Evolutionary conservation across 2,329 filamentous ascomycete genomes (phyloP), one percentile per base, ranked within the genome.

Genomic region (Zymoseptoria tritici): DNA sequence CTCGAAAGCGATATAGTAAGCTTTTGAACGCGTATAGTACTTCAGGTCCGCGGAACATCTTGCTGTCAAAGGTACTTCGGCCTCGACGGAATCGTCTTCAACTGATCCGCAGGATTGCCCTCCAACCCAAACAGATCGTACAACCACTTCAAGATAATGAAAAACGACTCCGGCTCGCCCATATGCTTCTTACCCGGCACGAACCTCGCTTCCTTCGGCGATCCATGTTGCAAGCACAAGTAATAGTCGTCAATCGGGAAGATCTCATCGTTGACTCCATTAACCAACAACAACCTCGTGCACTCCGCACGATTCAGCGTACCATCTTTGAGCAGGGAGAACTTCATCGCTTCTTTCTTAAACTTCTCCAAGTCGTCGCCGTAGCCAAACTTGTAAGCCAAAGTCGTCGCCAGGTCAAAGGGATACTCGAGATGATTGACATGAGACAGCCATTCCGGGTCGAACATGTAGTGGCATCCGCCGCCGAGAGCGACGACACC

Each of bases 181-280:
- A 81, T 81, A 58, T 81, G 79, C 69, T 79, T 80, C 9, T 67
- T 69, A 0, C 71, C 73, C 2, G 68, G 57, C 0, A 81, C 74
- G 59, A 81, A 79, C 22, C 75, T 72, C 51, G 73, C 81, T 66
- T 81, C 77, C 71, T 85, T 85, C 1, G 80, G 77, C 20, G 73
- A 67, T 0, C 81, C 83, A 68, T 81, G 78, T 49, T 79, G 74
- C 53, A 85, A 65, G 24, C 80, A 80, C 49, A 85, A 69, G 64
- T 82, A 81, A 58, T 82, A 81, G 65, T 85, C 83, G 65, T 85
- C 83, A 52, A 85, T 81, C 0, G 83, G 83, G 70, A 85, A 85
- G 54, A 85, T 84, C 73, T 84, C 82, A 66, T 85, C 83, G 29
- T 81, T 77, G 1, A 78, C 80, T 0, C 83, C 80, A 64, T 85